Conservation (phyloP, 352 stramenopile genomes). For the Peronospora destructor region DNA sequence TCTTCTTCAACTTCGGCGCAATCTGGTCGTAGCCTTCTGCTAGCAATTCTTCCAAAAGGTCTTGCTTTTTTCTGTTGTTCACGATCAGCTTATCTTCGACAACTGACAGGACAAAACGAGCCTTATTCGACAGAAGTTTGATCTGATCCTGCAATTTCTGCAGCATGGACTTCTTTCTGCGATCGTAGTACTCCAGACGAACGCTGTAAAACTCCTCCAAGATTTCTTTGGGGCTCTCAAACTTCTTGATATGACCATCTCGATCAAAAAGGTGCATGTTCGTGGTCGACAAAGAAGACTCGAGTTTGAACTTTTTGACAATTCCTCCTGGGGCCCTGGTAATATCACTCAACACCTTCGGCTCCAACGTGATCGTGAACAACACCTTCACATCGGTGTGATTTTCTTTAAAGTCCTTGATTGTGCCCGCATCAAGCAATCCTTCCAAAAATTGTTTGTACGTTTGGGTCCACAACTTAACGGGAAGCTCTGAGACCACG, state of each 20-base stretch:
- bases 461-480: constrained; percentile 93
- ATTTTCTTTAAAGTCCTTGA: constrained; percentile 91
- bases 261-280: constrained; percentile 97
- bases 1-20: constrained; percentile 39
- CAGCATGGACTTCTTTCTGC: constrained; percentile 87
- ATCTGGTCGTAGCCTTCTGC: constrained; percentile 87
- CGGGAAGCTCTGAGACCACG: constrained; percentile 93
- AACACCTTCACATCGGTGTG: constrained; percentile 90
- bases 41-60: constrained; percentile 86
- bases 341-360: constrained; percentile 63
- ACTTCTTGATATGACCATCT: constrained; percentile 89
- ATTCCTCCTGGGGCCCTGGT: constrained; percentile 66
- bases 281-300: constrained; percentile 87
- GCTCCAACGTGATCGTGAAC: constrained; percentile 84
- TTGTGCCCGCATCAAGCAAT: constrained; percentile 78
- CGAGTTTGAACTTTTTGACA: constrained; percentile 94
- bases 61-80: constrained; percentile 90
- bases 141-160: constrained; percentile 88
- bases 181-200: constrained; percentile 88
- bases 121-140: constrained; percentile 90
- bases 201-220: constrained; percentile 92
- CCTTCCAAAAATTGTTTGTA: constrained; percentile 95
- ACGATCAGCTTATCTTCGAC: constrained; percentile 89
- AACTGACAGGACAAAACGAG: constrained; percentile 93
- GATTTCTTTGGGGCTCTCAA: constrained; percentile 88